phyloP scores from a whole-genome alignment of 306 rosid species.

The Cucumis melo region DNA sequence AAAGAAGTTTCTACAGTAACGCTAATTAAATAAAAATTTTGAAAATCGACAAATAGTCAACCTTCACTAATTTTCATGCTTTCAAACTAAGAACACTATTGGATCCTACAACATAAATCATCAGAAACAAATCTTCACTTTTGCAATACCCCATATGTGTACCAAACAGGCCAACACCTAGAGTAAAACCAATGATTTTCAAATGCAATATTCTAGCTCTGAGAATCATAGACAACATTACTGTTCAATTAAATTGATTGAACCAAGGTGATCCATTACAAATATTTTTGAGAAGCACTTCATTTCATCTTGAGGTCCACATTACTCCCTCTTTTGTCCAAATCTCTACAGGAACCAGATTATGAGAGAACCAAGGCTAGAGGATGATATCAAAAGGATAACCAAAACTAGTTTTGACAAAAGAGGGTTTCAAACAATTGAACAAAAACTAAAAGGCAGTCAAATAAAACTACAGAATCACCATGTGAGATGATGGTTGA shows the following conservation, averaged over 20 bases:
- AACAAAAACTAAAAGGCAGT: not conserved
- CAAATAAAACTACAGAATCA: not conserved
- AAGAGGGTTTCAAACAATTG: not conserved
- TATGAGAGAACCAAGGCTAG: not conserved
- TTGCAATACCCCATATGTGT: not conserved
- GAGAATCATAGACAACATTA: not conserved
- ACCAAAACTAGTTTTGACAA: not conserved
- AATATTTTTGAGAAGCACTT: not conserved
- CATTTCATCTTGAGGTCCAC: not conserved
- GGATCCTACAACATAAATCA: not conserved
- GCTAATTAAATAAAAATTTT: not conserved
- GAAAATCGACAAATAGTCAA: not conserved
- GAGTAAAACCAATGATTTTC: not conserved
- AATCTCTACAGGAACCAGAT: not conserved
- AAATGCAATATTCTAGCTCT: not conserved
- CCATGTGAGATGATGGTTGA: conserved; percentile 92
- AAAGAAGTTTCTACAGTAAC: not conserved
- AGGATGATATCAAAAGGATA: not conserved
- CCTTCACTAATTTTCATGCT: not conserved
- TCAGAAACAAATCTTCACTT: not conserved
- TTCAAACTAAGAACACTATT: not conserved
- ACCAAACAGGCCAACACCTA: not conserved
- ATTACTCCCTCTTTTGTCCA: not conserved
- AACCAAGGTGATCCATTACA: not conserved
- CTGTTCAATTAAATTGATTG: not conserved